Conservation (phyloP, 768 basidiomycete genomes). For the Terana coerulea region DNA sequence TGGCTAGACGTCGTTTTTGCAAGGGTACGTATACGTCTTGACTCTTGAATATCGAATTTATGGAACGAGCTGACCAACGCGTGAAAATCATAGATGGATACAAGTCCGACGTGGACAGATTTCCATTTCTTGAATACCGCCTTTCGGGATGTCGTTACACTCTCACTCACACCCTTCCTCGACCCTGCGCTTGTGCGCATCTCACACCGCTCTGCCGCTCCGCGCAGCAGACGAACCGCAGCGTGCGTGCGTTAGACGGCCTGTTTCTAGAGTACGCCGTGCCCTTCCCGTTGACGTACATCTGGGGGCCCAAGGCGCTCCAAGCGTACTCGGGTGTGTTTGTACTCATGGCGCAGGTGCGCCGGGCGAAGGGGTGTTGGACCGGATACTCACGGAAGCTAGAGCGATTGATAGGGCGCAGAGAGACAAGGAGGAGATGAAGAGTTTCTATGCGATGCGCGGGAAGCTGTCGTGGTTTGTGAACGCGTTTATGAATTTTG, state of each 20-base stretch:
- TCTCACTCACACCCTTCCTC: conserved; percentile 50
- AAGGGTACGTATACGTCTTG: conserved; percentile 42
- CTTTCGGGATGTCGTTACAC: conserved; percentile 61
- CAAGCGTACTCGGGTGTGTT: conserved; percentile 66
- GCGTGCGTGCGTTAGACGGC: conserved; percentile 62
- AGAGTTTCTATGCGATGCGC: conserved; percentile 73
- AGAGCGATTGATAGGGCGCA: no score
- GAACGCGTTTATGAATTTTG: conserved; percentile 65
- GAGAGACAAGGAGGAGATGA: conserved; percentile 45
- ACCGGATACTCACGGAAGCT: conserved; percentile 65
- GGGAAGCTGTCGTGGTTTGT: conserved; percentile 81
- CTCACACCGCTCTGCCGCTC: conserved; percentile 55
- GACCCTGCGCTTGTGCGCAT: conserved; percentile 68
- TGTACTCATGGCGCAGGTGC: conserved; percentile 67
- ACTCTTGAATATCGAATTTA: not conserved
- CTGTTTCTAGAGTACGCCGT: conserved; percentile 75
- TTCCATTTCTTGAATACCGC: conserved; percentile 82
- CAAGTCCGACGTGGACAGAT: conserved; percentile 66
- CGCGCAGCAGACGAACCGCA: conserved; percentile 44
- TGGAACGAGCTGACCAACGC: not conserved
- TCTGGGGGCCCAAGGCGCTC: conserved; percentile 57
- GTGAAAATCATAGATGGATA: conserved; percentile 56
- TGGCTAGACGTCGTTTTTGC: conserved; percentile 72
- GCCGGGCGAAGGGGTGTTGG: conserved; percentile 69
- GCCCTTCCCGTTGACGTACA: conserved; percentile 78